phyloP scores from a whole-genome alignment of 225 moss, liverwort and hornwort genomes.

The Marchantia polymorpha region DNA sequence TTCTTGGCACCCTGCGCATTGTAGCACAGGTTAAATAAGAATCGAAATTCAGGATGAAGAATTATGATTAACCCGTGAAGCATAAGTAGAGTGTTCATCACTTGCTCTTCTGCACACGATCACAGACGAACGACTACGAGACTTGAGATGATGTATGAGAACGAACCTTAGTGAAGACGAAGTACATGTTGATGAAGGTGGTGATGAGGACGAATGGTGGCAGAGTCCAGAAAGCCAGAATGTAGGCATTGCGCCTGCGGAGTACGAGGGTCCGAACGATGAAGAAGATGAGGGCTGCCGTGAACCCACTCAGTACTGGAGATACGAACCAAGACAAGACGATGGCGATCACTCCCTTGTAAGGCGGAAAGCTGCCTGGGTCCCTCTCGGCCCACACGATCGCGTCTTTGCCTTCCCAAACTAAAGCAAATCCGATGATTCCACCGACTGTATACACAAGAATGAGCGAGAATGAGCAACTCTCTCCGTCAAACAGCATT shows the following conservation, averaged over 20 bases:
- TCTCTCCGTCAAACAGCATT: neutral
- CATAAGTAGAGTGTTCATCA: too few species aligned
- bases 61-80: too few species aligned
- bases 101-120: too few species aligned
- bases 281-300: constrained; percentile 46
- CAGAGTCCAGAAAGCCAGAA: constrained; percentile 52
- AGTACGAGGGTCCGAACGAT: constrained; percentile 40
- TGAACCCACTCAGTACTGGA: constrained; percentile 44
- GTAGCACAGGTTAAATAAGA: neutral
- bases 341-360: constrained; percentile 63
- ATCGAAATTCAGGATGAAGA: too few species aligned
- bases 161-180: constrained; percentile 61
- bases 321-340: constrained; percentile 66
- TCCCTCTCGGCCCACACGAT: constrained; percentile 64
- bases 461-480: neutral
- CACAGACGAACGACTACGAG: too few species aligned
- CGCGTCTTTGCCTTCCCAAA: constrained; percentile 65
- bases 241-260: constrained; percentile 54
- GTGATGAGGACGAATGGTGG: constrained; percentile 58
- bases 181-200: constrained; percentile 66
- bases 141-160: too few species aligned
- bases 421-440: constrained; percentile 63
- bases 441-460: constrained; percentile 43
- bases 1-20: constrained; percentile 51
- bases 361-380: constrained; percentile 47